Percentiles rank a stretch among this genome's conserved stretches.
Conservation (phyloP, 2,329 filamentous ascomycete species). For the Paramyrothecium roridum region DNA sequence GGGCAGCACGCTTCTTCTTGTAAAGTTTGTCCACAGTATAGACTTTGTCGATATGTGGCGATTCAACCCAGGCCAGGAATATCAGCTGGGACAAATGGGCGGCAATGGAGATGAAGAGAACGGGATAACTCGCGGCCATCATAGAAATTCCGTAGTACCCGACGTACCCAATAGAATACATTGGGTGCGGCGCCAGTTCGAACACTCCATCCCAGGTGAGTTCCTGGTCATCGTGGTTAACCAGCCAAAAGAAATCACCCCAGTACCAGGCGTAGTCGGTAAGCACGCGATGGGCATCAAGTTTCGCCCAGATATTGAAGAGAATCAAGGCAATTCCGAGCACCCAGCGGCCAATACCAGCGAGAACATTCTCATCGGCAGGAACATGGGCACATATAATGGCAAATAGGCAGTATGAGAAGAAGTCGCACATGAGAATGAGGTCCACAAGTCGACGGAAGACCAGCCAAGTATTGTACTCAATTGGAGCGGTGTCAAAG, state of each 20-base stretch:
- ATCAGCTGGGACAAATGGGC: constrained; percentile 93
- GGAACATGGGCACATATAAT: constrained; percentile 80
- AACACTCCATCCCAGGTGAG: constrained; percentile 98
- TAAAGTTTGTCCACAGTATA: constrained; percentile 61
- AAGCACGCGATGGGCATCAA: constrained; percentile 95
- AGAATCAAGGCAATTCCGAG: constrained; percentile 75
- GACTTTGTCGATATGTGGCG: constrained; percentile 95
- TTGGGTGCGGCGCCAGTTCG: constrained; percentile 97
- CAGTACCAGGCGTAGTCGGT: constrained; percentile 99
- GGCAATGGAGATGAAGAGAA: constrained; percentile 93
- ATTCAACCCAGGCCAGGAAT: constrained; percentile 89
- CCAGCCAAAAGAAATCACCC: constrained; percentile 98
- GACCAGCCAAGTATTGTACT: constrained; percentile 99
- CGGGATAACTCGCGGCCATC: constrained; percentile 97
- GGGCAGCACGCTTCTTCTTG: constrained; percentile 11
- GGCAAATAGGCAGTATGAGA: constrained; percentile 94
- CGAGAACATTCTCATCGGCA: constrained; percentile 63
- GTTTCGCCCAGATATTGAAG: constrained; percentile 98
- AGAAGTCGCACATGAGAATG: constrained; percentile 98
- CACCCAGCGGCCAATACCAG: constrained; percentile 74
- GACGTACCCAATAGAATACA: constrained; percentile 98
- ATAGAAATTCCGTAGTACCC: constrained; percentile 98
- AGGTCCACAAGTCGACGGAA: constrained; percentile 94
- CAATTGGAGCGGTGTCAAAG: constrained; percentile 87
- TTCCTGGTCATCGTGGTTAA: constrained; percentile 97